Conservation (phyloP, 1,284 basidiomycete species). For the Vanrija pseudolonga region DNA sequence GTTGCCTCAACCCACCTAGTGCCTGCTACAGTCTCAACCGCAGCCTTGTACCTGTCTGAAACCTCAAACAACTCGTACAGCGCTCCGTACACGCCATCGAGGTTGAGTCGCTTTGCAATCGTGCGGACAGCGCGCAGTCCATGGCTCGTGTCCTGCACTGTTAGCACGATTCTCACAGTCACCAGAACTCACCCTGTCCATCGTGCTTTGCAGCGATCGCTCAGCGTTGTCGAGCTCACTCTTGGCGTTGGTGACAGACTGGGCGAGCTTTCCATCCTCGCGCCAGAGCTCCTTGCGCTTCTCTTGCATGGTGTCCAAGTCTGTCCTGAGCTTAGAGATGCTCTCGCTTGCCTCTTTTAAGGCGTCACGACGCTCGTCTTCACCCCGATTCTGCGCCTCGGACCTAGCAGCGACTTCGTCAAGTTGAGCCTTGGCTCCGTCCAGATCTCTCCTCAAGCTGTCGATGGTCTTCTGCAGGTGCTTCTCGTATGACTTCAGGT, state of each 20-base stretch:
- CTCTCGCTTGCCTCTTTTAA: constrained; percentile 72
- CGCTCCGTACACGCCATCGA: constrained; percentile 82
- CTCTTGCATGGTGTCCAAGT: constrained; percentile 69
- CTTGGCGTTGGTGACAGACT: constrained; percentile 67
- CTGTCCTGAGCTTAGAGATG: constrained; percentile 62
- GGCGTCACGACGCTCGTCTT: constrained; percentile 64
- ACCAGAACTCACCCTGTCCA: constrained; percentile 70
- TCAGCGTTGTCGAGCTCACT: constrained; percentile 79
- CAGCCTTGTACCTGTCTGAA: constrained; percentile 86
- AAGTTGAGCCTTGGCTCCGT: constrained; percentile 68
- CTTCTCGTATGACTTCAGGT: constrained; percentile 60
- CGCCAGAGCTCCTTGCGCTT: constrained; percentile 90
- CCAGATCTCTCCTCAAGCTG: constrained; percentile 64
- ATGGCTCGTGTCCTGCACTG: constrained; percentile 74
- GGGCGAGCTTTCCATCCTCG: constrained; percentile 83
- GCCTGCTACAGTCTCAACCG: constrained; percentile 90
- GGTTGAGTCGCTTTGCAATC: constrained; percentile 68
- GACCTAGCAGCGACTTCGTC: constrained; percentile 65
- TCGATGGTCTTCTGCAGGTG: constrained; percentile 60
- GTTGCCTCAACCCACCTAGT: constrained; percentile 63
- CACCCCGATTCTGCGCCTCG: constrained; percentile 59
- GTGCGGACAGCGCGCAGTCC: constrained; percentile 79
- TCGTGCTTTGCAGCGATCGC: constrained; percentile 77
- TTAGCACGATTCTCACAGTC: constrained; percentile 19
- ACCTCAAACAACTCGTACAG: constrained; percentile 91